Evolutionary conservation across 345 rosid species (phyloP), one percentile per base, ranked within the genome.

Genomic region (Punica granatum): DNA sequence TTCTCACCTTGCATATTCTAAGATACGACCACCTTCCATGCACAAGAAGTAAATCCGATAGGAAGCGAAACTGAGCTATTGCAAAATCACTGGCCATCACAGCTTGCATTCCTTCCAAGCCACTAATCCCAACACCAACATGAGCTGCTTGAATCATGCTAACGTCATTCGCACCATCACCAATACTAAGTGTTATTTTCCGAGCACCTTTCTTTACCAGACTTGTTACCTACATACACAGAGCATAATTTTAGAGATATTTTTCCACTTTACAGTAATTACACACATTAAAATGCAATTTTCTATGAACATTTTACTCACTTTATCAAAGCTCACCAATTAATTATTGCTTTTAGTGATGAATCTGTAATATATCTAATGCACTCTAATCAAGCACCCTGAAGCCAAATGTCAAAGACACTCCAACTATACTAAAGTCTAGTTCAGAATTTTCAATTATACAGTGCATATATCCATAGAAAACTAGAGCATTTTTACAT

Each of bases 121-220:
- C 99, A 75, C 99, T 95, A 76, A 95, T 95, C 73, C 99, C 99
- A 69, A 95, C 76, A 54, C 99, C 98, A 79, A 95, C 90, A 79
- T 95, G 99, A 75, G 99, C 98, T 39, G 99, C 99, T 81, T 95
- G 99, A 77, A 95, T 95, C 99, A 95, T 95, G 85, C 98, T 92
- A 74, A 95, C 99, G 76, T 95, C 99, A 80, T 95, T 95, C 67
- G 99, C 99, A 79, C 99, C 99, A 80, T 95, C 99, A 58, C 99
- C 99, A 72, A 95, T 95, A 74, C 98, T 85, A 70, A 95, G 99
- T 7, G 99, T 95, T 80, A 90, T 95, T 79, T 92, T 95, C 60
- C 76, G 78, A 30, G 99, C 99, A 54, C 99, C 99, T 78, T 90
- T 95, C 83, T 89, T 95, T 53, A 95, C 90, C 75, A 95, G 72